Evolutionary conservation across 257 asterid species (phyloP).

Genomic region (Schizonepeta tenuifolia): DNA sequence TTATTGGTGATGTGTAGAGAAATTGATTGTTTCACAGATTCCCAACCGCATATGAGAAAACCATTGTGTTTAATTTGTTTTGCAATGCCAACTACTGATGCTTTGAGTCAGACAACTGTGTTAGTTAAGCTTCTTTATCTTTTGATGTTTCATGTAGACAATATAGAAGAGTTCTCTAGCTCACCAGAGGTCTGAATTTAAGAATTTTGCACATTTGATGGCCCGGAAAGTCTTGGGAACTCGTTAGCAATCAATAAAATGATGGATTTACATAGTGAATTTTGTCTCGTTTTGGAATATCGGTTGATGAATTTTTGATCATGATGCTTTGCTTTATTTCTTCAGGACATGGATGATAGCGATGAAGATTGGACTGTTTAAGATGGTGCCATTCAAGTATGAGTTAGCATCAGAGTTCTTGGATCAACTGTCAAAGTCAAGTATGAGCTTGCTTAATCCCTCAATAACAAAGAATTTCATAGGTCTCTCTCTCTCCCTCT

Average conservation of each 20-base stretch:
- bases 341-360: constrained; percentile 60
- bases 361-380: constrained; percentile 71
- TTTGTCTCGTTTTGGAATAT: background rate
- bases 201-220: background rate
- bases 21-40: background rate
- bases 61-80: no score
- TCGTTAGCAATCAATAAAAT: background rate
- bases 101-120: constrained; percentile 15
- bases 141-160: constrained; percentile 44
- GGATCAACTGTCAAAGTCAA: background rate
- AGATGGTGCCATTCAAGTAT: constrained; percentile 25
- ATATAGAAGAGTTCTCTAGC: constrained; percentile 70
- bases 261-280: constrained; percentile 13
- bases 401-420: background rate
- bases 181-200: constrained; percentile 56
- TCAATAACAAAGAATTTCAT: background rate
- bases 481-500: background rate
- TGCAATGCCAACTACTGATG: background rate
- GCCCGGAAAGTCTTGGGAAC: background rate
- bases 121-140: constrained; percentile 17
- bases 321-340: background rate
- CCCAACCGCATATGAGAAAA: no score
- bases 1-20: background rate
- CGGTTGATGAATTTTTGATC: background rate
- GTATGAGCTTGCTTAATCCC: background rate